Evolutionary conservation across 306 rosid species (phyloP).

Genomic region (Cicer judaicum): DNA sequence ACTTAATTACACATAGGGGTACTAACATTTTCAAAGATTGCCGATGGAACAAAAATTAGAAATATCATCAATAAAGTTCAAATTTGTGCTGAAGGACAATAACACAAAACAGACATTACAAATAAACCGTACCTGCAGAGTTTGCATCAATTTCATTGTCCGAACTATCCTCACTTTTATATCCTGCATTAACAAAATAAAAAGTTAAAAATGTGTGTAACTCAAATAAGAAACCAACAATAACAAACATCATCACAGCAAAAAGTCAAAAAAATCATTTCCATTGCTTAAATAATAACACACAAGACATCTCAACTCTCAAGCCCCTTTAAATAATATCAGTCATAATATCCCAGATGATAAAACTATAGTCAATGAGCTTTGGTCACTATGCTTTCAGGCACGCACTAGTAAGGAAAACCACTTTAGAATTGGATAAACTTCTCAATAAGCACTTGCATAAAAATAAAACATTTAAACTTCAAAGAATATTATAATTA

Average conservation of each 20-base stretch:
- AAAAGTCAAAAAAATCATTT: constrained; percentile 16
- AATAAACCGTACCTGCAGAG: constrained; percentile 57
- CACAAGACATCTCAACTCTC: constrained; percentile 6
- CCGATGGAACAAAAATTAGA: background rate
- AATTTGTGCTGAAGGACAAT: constrained; percentile 11
- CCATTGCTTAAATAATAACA: background rate
- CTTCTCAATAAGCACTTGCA: background rate
- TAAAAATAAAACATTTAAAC: constrained; percentile 1
- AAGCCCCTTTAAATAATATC: background rate
- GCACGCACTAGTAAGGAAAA: background rate
- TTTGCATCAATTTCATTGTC: constrained; percentile 59
- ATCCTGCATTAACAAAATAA: constrained; percentile 55
- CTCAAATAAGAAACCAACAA: background rate
- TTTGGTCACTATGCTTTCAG: constrained; percentile 3
- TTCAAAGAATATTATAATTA: background rate
- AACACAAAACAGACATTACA: constrained; percentile 29
- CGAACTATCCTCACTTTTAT: constrained; percentile 77
- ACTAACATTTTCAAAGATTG: constrained; percentile 6
- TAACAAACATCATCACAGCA: background rate
- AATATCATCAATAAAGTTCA: constrained; percentile 20
- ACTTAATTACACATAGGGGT: background rate
- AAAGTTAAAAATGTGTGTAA: background rate
- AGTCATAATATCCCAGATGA: background rate
- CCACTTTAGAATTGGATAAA: background rate
- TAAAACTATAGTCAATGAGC: background rate